phyloP scores from a whole-genome alignment of 2,329 filamentous ascomycete species.

The Arthrobotrys sinensis region DNA sequence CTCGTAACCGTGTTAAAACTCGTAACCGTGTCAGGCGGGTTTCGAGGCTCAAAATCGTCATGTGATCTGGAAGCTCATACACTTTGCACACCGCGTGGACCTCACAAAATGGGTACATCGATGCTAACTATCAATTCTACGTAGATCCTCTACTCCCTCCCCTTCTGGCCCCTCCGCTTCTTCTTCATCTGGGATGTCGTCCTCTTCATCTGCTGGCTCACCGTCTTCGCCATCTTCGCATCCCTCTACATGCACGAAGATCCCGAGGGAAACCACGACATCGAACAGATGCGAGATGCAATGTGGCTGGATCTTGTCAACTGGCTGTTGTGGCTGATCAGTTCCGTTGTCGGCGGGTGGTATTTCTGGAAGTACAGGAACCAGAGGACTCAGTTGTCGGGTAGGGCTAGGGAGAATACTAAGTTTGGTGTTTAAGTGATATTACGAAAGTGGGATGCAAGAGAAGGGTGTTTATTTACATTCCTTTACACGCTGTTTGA shows the following conservation, averaged over 20 bases:
- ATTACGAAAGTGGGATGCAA: neutral
- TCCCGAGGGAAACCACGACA: slow-evolving; percentile 75
- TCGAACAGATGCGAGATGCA: slow-evolving; percentile 85
- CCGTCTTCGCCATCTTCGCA: slow-evolving; percentile 86
- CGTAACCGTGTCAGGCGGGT: too few relatives aligned
- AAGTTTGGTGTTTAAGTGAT: slow-evolving; percentile 33
- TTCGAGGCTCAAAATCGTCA: too few relatives aligned
- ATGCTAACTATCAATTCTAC: neutral
- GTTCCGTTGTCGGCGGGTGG: slow-evolving; percentile 43
- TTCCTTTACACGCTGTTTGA: neutral
- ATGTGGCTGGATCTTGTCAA: slow-evolving; percentile 86
- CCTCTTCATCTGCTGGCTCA: slow-evolving; percentile 76
- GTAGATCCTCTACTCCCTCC: slow-evolving; percentile 57
- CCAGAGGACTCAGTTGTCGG: slow-evolving; percentile 41
- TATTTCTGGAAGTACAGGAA: slow-evolving; percentile 57
- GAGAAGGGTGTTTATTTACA: neutral
- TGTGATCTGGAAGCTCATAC: too few relatives aligned
- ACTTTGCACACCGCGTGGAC: too few relatives aligned
- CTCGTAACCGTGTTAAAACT: too few relatives aligned
- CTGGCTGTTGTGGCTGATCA: slow-evolving; percentile 81
- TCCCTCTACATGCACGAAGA: slow-evolving; percentile 82
- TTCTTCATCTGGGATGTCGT: slow-evolving; percentile 70
- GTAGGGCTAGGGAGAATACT: slow-evolving; percentile 45
- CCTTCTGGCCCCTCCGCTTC: slow-evolving; percentile 58
- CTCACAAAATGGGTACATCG: too few relatives aligned